Conservation (phyloP, 2,329 filamentous ascomycete genomes). For the Chalaropsis ovoidea region DNA sequence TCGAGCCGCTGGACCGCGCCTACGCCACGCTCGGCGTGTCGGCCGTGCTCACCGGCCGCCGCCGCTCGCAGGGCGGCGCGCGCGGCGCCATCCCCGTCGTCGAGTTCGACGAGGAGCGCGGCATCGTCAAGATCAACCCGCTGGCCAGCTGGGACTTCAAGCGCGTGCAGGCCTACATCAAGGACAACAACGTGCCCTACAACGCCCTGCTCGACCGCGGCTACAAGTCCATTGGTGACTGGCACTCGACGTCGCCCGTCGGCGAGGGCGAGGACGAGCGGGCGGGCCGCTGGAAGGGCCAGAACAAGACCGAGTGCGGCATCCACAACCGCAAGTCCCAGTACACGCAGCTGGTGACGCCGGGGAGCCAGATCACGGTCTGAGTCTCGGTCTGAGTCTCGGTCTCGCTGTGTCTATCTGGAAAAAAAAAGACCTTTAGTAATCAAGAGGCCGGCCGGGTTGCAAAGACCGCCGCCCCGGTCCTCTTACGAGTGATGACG, state of each 20-base stretch:
- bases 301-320: constrained; percentile 91
- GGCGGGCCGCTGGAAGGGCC: constrained; percentile 92
- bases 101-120: constrained; percentile 78
- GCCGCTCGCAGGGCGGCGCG: constrained; percentile 85
- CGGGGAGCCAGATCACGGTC: not conserved
- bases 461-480: not conserved
- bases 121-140: constrained; percentile 94
- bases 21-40: constrained; percentile 80
- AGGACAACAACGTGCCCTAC: constrained; percentile 80
- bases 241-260: constrained; percentile 91
- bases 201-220: constrained; percentile 81
- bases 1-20: constrained; percentile 86
- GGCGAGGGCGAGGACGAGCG: constrained; percentile 89
- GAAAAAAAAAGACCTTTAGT: not conserved
- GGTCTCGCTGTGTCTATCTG: not conserved
- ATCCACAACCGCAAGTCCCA: constrained; percentile 97
- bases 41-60: constrained; percentile 83
- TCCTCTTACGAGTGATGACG: constrained; percentile 12
- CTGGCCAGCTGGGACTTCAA: constrained; percentile 88
- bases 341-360: constrained; percentile 58
- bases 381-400: not conserved
- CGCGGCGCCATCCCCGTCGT: constrained; percentile 83
- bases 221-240: constrained; percentile 98
- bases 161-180: constrained; percentile 81
- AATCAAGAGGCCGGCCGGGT: not conserved